phyloP scores from a whole-genome alignment of 306 rosid species.

The Prunus mongolica region DNA sequence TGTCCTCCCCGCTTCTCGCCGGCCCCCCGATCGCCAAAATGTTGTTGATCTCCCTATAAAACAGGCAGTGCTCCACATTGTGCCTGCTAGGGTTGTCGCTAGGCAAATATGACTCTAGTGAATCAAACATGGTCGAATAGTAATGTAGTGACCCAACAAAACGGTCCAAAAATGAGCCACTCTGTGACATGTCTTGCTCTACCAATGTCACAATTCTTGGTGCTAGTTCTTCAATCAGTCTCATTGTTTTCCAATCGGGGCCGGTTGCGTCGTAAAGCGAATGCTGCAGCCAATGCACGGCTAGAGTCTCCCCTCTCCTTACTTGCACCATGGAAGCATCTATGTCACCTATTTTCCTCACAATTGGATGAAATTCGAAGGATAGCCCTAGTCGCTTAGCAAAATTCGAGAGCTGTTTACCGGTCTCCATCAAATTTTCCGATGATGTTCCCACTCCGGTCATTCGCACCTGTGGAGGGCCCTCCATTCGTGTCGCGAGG shows the following conservation, averaged over 20 bases:
- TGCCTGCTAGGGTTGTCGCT: constrained; percentile 55
- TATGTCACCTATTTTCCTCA: constrained; percentile 43
- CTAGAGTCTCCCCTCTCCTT: constrained; percentile 49
- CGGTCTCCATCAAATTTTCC: constrained; percentile 64
- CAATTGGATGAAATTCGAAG: constrained; percentile 60
- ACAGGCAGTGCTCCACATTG: constrained; percentile 51
- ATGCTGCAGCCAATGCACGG: constrained; percentile 84
- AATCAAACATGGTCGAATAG: constrained; percentile 82
- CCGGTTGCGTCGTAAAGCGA: constrained; percentile 69
- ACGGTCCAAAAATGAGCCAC: constrained; percentile 78
- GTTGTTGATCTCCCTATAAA: constrained; percentile 64
- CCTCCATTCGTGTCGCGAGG: constrained; percentile 62
- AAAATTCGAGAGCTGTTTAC: constrained; percentile 56
- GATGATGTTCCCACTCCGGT: constrained; percentile 66
- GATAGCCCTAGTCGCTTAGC: constrained; percentile 63
- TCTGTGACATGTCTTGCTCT: constrained; percentile 62
- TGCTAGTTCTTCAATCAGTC: constrained; percentile 43
- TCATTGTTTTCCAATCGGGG: constrained; percentile 66
- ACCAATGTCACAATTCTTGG: constrained; percentile 79
- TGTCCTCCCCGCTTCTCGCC: constrained; percentile 72
- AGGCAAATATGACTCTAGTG: constrained; percentile 54
- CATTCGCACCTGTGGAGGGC: constrained; percentile 55
- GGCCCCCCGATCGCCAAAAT: constrained; percentile 87
- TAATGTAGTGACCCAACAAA: constrained; percentile 82
- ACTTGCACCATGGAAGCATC: constrained; percentile 45